Evolutionary conservation across 345 rosid genomes (phyloP), one percentile per base, ranked within the genome.

Genomic region (Corchorus olitorius): DNA sequence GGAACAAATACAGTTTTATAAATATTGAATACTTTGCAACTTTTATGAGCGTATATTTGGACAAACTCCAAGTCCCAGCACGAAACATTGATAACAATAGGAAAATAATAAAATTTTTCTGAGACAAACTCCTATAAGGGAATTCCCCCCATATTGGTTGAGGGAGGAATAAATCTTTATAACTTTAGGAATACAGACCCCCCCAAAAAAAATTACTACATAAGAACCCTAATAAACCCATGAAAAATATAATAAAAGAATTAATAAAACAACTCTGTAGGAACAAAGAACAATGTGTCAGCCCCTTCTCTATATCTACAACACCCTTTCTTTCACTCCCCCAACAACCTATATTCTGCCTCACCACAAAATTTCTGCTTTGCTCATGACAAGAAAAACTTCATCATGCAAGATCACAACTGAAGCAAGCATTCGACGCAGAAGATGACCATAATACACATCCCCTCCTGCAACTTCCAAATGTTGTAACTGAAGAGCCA

Each of bases 221-320:
- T 14, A 60, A 65, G 59, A 19, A 27, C 52, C 72, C 27, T 27
- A 27, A 27, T 55, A 77, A 63, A 6, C 63, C 53, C 77, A 66
- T 1, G 1, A 59, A 59, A 74, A 76, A 74, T 79, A 39, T 76
- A 86, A 83, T 86, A 74, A 86, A 86, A 80, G 89, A 86, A 86
- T 86, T 70, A 77, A 74, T 76, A 65, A 45, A 14, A 2, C 43
- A 80, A 77, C 71, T 80, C 67, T 56, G 64, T 74, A 65, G 75
- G 46, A 71, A 77, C 85, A 75, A 83, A 73, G 74, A 79, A 79
- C 82, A 81, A 81, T 83, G 83, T 79, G 80, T 75, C 88, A 71
- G 17, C 75, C 65, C 74, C 74, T 20, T 39, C 53, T 74, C 74
- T 75, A 70, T 83, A 86, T 86, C 89, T 83, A 86, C 87, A 86